Evolutionary conservation across 306 rosid genomes (phyloP), one percentile per base, ranked within the genome.

Genomic region (Macrotyloma uniflorum): DNA sequence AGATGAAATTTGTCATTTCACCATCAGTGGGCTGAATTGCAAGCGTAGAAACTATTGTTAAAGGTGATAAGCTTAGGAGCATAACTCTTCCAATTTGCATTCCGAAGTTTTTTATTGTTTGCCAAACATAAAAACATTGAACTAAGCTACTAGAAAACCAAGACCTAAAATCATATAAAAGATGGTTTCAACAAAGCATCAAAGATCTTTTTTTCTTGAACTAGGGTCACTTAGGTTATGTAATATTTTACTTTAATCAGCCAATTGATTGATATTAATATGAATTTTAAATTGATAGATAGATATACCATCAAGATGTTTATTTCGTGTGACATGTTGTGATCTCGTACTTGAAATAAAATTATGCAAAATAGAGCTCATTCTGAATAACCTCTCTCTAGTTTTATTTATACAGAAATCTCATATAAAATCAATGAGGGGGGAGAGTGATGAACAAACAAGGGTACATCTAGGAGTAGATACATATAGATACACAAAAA

Each of bases 181-280:
- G 87, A 61, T 82, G 82, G 45, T 77, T 83, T 59, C 59, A 20
- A 77, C 79, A 75, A 76, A 63, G 80, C 76, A 38, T 55, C 58
- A n/a, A n/a, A 38, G 72, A 42, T 47, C 12, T 38, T 43, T 28
- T 49, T 47, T 63, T 77, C 83, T 49, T 3, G 24, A 72, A 55
- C 76, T 75, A 64, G 76, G 22, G 78, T 68, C 51, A 53, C 84
- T 77, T 71, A 55, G 79, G 79, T 73, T 71, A 47, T 64, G 50
- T 69, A 86, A 77, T 64, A 58, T 19, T 24, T 68, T 78, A 82
- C 93, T 91, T 90, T 92, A 94, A 85, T 38, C 79, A 76, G 68
- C 79, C 71, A 79, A 72, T 70, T 80, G 79, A 79, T 67, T 79
- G 67, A n/a, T n/a, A n/a, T n/a, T n/a, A n/a, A n/a, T n/a, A n/a